A percentile compares a stretch with the other conserved stretches of the same genome.
phyloP scores from a whole-genome alignment of 2,329 filamentous ascomycete species.

The Trichoderma lentiforme region DNA sequence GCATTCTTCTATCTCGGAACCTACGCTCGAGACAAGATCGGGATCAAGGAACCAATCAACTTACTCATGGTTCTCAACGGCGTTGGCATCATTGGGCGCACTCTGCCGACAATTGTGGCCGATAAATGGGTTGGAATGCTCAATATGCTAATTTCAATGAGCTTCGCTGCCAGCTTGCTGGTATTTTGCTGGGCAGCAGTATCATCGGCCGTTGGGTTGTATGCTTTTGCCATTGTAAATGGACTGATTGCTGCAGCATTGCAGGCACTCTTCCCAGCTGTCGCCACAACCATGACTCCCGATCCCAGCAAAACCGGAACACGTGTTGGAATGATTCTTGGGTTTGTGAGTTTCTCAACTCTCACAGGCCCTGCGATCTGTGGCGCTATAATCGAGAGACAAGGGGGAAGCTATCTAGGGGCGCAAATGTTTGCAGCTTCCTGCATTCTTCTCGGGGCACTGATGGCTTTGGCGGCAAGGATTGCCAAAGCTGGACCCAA shows the following conservation, averaged over 20 bases:
- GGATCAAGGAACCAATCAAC: neutral
- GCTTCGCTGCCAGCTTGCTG: neutral
- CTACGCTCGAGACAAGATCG: neutral
- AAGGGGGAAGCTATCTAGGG: neutral
- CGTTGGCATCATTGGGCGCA: slow-evolving; percentile 38
- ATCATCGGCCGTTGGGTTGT: neutral
- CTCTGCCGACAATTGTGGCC: neutral
- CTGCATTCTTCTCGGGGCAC: neutral
- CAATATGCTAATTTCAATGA: slow-evolving; percentile 6
- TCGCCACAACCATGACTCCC: neutral
- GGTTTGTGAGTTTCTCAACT: neutral
- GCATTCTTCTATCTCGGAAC: neutral
- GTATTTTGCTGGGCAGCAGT: slow-evolving; percentile 1
- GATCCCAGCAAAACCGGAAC: neutral
- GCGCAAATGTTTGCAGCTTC: neutral
- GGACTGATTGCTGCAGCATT: neutral
- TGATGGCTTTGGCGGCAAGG: neutral
- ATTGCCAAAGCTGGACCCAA: neutral
- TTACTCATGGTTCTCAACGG: slow-evolving; percentile 44
- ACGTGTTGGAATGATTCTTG: neutral
- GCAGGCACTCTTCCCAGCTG: neutral
- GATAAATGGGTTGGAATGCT: slow-evolving; percentile 4
- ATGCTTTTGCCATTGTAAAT: slow-evolving; percentile 1
- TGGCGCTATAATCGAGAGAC: neutral
- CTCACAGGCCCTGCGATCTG: neutral